Evolutionary conservation across 176 grass and related monocot genomes (phyloP).

Genomic region (Oryza australiensis): DNA sequence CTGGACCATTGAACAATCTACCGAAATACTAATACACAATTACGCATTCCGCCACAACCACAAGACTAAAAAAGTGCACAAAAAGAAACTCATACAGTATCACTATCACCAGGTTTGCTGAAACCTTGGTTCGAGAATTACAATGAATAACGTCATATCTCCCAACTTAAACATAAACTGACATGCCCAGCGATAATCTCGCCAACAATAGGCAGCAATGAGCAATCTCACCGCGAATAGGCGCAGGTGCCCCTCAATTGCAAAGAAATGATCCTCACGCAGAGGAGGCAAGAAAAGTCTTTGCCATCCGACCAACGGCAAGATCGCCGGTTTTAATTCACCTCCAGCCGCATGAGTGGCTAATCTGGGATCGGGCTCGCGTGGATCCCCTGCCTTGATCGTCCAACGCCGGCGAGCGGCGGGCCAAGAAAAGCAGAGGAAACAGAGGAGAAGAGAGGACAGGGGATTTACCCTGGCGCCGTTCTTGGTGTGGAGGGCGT

Average conservation of each 20-base stretch:
- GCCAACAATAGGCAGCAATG: background rate
- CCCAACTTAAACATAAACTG: background rate
- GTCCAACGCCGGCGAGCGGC: background rate
- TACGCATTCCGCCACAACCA: no score
- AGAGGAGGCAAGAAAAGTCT: background rate
- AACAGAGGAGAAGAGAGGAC: background rate
- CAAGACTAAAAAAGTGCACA: background rate
- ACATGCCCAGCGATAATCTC: background rate
- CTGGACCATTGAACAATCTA: background rate
- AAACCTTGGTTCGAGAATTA: background rate
- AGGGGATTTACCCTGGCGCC: constrained; percentile 55
- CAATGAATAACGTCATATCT: background rate
- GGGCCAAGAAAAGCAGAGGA: background rate
- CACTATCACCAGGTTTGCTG: background rate
- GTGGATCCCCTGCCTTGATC: constrained; percentile 7
- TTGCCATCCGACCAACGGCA: background rate
- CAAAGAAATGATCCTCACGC: constrained; percentile 4
- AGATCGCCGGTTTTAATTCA: background rate
- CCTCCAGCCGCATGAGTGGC: background rate
- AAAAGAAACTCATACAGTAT: background rate
- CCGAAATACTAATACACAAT: no score
- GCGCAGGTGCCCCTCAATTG: background rate
- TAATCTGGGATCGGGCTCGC: background rate
- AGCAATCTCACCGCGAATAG: background rate
- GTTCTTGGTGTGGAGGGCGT: constrained; percentile 81